Base-by-base conservation (phyloP, 805 yeast genomes). In the Ogataea ramenticola region DNA sequence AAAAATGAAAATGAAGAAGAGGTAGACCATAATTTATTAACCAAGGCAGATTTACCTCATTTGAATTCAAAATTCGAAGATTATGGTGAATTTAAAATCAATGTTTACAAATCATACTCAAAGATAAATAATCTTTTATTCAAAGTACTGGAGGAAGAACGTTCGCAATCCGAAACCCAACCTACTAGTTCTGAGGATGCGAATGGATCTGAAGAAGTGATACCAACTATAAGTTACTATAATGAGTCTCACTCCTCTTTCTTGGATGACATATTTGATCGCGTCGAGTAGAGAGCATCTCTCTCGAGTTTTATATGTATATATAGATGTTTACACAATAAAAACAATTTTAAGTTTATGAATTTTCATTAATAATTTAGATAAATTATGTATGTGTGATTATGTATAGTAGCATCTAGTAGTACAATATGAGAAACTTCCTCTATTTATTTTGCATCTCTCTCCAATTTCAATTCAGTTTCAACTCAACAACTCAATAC, bases 401-500 rank as follows among this genome's bases (percentile, higher is more conserved):
- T n/a, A n/a, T n/a, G n/a, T n/a, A n/a, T n/a, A n/a, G 7, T 6
- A 40, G 8, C 20, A 31, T n/a, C 40, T 26, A 27, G 21, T 36
- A 22, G 14, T 24, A 36, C 39, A 36, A 22, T 5, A 6, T 11
- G 5, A 7, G 20, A 32, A 24, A 10, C n/a, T n/a, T n/a, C n/a
- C n/a, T n/a, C n/a, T n/a, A n/a, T n/a, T n/a, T n/a, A n/a, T n/a
- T n/a, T n/a, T n/a, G n/a, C n/a, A n/a, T n/a, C n/a, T n/a, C n/a
- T n/a, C n/a, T n/a, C n/a, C 27, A 10, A 24, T 24, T 24, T 6
- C 10, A 24, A 34, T 15, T 5, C 12, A 20, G 3, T 3, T 9
- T 37, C 27, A 43, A 24, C 47, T 51, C 26, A 60, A 37, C 22
- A 73, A 71, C 58, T 75, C 80, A 44, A 75, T 60, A 21, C 78